Evolutionary conservation across 1,139 yeast species (phyloP), one percentile per base, ranked within the genome.

Genomic region (Geotrichum phurueaensis): DNA sequence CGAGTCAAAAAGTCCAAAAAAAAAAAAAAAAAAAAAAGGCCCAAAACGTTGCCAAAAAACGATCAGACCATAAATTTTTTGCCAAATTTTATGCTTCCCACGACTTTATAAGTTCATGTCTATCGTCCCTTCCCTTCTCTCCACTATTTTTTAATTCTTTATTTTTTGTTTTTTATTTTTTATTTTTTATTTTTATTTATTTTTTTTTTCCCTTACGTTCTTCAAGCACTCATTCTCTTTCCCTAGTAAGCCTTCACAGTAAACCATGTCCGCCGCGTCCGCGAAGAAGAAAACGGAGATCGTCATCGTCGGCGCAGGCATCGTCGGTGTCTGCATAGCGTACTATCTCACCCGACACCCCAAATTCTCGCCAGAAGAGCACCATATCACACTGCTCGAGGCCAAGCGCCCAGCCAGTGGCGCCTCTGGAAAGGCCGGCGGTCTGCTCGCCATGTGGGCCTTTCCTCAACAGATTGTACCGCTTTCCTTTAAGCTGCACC

Each of bases 351-450:
- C 95, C 3, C 82, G 82, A 63, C 98, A 94, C 72, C 94, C 96
- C 4, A 80, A 81, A 61, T 94, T 86, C 71, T 86, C 87, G 69
- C 83, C 89, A 0, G 76, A 78, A 33, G 85, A 83, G 62, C 85
- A 88, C 70, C 91, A 89, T 68, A 88, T 94, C 65, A 89, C 97
- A 20, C 82, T 94, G n/a, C 74, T 94, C 25, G 99, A 94, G 73
- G 86, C 95, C 60, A 88, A 89, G 66, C 80, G 96, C 69, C 96
- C 94, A 2, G 99, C 98, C 0, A 96, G 97, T 56, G 99, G 97
- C 50, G 99, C 99, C 20, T 84, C 92, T 50, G 99, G 99, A 60
- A 94, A 94, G 69, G 99, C 99, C 2, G 99, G 99, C 50, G 99
- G 99, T 0, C 78, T 94, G 57, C 76, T 94, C 60, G 97, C 97